Conservation (phyloP, 805 yeast species). For the Candida maris region DNA sequence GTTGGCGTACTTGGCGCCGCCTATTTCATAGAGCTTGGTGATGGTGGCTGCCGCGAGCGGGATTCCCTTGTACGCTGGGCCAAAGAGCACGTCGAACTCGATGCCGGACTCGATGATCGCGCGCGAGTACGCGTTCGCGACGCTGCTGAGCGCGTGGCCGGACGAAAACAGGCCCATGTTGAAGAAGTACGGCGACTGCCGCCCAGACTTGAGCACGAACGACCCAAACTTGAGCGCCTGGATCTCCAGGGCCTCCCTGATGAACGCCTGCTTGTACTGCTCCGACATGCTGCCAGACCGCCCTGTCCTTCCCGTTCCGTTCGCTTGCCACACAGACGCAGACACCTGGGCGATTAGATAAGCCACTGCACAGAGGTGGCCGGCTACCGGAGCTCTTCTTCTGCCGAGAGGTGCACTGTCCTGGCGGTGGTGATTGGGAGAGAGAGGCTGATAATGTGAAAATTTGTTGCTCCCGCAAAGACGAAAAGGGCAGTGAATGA, state of each 20-base stretch:
- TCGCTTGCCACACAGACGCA: too few species aligned
- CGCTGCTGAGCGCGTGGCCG: slow-evolving; percentile 70
- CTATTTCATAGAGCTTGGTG: slow-evolving; percentile 87
- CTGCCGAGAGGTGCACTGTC: too few species aligned
- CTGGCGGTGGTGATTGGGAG: too few species aligned
- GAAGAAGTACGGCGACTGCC: slow-evolving; percentile 94
- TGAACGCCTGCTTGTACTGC: slow-evolving; percentile 42
- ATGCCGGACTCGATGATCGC: slow-evolving; percentile 79
- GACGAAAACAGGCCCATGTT: slow-evolving; percentile 87
- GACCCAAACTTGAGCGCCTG: slow-evolving; percentile 83
- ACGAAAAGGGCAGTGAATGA: too few species aligned
- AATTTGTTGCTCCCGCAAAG: too few species aligned
- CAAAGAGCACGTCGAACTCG: slow-evolving; percentile 87
- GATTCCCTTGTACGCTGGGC: slow-evolving; percentile 98
- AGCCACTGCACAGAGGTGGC: too few species aligned
- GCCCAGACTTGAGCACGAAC: slow-evolving; percentile 88
- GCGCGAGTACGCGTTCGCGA: slow-evolving; percentile 86
- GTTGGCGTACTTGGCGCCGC: slow-evolving; percentile 68
- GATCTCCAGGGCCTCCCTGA: slow-evolving; percentile 77
- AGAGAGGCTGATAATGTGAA: too few species aligned
- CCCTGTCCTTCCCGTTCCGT: too few species aligned
- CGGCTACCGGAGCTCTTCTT: too few species aligned
- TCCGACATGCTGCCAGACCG: slow-evolving; percentile 6
- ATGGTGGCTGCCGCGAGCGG: slow-evolving; percentile 92
- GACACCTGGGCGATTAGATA: too few species aligned